Evolutionary conservation across 2,329 filamentous ascomycete species (phyloP), one percentile per base, ranked within the genome.

Genomic region (Aspergillus sergii): DNA sequence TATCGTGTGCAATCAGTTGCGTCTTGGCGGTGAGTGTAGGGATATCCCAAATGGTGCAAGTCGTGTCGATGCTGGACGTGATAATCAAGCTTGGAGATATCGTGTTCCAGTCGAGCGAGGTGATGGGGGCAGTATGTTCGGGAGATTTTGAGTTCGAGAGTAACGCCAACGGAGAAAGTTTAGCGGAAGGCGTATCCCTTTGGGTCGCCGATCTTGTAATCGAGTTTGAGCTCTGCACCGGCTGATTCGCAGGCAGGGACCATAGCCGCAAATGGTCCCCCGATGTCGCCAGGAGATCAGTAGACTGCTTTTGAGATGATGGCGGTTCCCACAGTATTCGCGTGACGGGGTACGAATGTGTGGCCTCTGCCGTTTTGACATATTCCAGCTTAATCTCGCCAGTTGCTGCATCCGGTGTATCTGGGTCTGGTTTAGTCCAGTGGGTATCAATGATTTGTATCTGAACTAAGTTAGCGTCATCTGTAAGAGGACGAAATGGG

Each of bases 21-120:
- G 95, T 99, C 81, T 99, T 99, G 58, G 95, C 95, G 0, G 95
- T 99, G 66, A 99, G 84, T 1, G 95, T 97, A 4, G 95, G 95
- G 61, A 99, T 99, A 77, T 99, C 95, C 95, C 95, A 99, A 69
- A 99, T 99, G 5, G 95, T 99, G 80, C 95, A 99, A 7, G 95
- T 99, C 1, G 95, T 99, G 75, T 99, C 95, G 73, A 99, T 99
- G 77, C 94, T 98, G 4, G 94, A 97, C 1, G 95, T 99, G 73
- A 99, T 99, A 75, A 99, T 99, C 59, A 99, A 84, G 76, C 94
- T 97, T 0, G 95, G 95, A 28, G 93, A 97, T 58, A 99, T 90
- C 1, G 92, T 96, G 74, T 99, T 99, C 95, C 95, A 99, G 77
- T 99, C 95, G 54, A 99, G 84, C 19, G 94, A 97, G 1, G 95